These are phyloP conservation scores for Xylariaceae sp. DNA, from an alignment of 2,329 filamentous ascomycete genomes.

Conservation along the genomic window DNA sequence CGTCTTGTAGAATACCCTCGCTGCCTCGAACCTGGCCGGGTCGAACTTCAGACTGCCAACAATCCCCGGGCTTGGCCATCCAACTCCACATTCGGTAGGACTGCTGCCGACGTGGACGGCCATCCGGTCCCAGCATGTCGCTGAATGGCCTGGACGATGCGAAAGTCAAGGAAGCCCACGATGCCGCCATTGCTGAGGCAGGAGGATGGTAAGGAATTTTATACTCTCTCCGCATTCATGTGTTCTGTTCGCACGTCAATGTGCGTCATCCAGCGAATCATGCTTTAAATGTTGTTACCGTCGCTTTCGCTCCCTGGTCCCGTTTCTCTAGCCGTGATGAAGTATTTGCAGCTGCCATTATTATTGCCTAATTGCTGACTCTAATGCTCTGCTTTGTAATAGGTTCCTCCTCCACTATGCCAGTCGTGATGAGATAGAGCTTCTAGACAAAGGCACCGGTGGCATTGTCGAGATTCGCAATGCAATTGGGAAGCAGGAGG, in stretches of 20 bases:
- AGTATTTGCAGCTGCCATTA: neutral
- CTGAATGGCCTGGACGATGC: slow-evolving; percentile 87
- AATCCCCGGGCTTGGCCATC: slow-evolving; percentile 1
- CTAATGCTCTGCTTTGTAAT: slow-evolving; percentile 15
- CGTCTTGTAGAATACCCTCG: slow-evolving; percentile 12
- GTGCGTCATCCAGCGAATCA: slow-evolving; percentile 2
- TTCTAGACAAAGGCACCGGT: slow-evolving; percentile 72
- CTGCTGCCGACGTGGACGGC: slow-evolving; percentile 17
- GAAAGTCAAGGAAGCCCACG: slow-evolving; percentile 79
- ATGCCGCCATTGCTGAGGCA: slow-evolving; percentile 72
- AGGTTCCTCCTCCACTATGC: slow-evolving; percentile 96
- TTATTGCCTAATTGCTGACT: slow-evolving; percentile 14
- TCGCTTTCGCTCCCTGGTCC: slow-evolving; percentile 11
- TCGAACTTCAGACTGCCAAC: neutral
- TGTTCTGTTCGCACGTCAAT: neutral
- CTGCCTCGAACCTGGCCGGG: neutral
- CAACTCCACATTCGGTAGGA: neutral
- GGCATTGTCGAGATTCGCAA: slow-evolving; percentile 81
- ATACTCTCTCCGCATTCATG: slow-evolving; percentile 1
- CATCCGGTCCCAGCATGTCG: slow-evolving; percentile 62
- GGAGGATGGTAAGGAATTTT: slow-evolving; percentile 79
- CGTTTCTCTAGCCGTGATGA: slow-evolving; percentile 1
- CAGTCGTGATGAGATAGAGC: slow-evolving; percentile 79
- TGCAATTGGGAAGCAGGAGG: slow-evolving; percentile 72
- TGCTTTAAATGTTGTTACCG: slow-evolving; percentile 5